These are phyloP conservation scores for Aspergillus versicolor DNA, from an alignment of 2,329 filamentous ascomycete genomes.

Conservation along the genomic window DNA sequence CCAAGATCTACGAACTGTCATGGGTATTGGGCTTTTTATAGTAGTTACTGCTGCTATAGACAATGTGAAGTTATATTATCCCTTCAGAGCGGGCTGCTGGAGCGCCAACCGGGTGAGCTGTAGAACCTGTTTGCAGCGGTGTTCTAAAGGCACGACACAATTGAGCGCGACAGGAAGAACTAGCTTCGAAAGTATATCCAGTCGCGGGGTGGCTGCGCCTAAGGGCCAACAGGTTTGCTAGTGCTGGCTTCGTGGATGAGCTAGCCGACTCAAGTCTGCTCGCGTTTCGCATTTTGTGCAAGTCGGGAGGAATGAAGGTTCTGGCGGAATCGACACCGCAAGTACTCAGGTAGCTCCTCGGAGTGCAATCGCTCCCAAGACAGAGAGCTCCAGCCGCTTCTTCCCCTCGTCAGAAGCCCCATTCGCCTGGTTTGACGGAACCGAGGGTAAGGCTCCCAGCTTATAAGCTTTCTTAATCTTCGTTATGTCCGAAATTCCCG, in stretches of 20 bases:
- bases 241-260: neutral
- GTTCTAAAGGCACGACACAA: neutral
- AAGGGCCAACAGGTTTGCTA: neutral
- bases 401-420: constrained; percentile 23
- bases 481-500: constrained; percentile 59
- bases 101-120: neutral
- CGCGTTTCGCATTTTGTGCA: neutral
- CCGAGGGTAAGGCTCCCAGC: constrained; percentile 61
- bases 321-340: neutral
- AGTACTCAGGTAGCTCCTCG: constrained; percentile 54
- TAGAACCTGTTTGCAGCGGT: neutral
- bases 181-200: neutral
- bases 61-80: neutral
- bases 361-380: constrained; percentile 76
- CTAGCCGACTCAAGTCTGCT: neutral
- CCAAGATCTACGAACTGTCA: neutral
- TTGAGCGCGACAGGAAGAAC: neutral
- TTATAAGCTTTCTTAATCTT: constrained; percentile 86
- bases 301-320: neutral
- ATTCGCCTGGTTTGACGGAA: constrained; percentile 19
- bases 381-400: constrained; percentile 60
- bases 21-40: neutral
- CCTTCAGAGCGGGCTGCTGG: neutral
- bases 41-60: neutral
- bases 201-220: neutral